A percentile compares a stretch with the other conserved stretches of the same genome.
phyloP scores from a whole-genome alignment of 192 early-diverging fungal genomes.

The Coemansia sp. region DNA sequence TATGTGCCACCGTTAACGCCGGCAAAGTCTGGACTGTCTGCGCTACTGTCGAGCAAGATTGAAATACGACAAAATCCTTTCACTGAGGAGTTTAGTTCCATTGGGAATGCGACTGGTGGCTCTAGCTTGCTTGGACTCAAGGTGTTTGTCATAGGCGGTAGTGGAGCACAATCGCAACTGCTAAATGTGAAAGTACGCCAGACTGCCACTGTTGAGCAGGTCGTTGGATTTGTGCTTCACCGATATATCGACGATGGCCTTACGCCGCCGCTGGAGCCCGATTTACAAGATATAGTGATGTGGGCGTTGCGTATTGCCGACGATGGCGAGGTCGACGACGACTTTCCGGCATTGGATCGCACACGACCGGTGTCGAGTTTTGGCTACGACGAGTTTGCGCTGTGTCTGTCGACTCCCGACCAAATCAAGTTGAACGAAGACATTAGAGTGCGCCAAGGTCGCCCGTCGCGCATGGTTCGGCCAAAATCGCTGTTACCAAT shows the following conservation, averaged over 20 bases:
- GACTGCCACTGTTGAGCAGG: conserved; percentile 86
- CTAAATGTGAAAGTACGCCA: conserved; percentile 71
- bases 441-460: conserved; percentile 48
- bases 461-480: conserved; percentile 38
- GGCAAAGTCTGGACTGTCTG: conserved; percentile 59
- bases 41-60: conserved; percentile 64
- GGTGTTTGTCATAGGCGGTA: conserved; percentile 64
- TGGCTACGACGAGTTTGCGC: conserved; percentile 87
- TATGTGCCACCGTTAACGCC: conserved; percentile 37
- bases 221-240: conserved; percentile 89
- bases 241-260: conserved; percentile 78
- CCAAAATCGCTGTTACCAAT: conserved; percentile 25
- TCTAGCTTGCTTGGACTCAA: conserved; percentile 60
- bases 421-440: conserved; percentile 63
- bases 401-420: conserved; percentile 74
- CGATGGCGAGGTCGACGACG: conserved; percentile 94
- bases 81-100: conserved; percentile 64
- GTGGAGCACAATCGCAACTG: conserved; percentile 48
- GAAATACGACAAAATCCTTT: conserved; percentile 66
- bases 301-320: conserved; percentile 95
- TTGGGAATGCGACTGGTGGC: conserved; percentile 63
- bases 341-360: conserved; percentile 93
- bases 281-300: conserved; percentile 65
- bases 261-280: conserved; percentile 62
- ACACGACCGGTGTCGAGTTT: conserved; percentile 81